Evolutionary conservation across 1,284 basidiomycete genomes (phyloP), one percentile per base, ranked within the genome.

Genomic region (Afroboletus lepidellus): DNA sequence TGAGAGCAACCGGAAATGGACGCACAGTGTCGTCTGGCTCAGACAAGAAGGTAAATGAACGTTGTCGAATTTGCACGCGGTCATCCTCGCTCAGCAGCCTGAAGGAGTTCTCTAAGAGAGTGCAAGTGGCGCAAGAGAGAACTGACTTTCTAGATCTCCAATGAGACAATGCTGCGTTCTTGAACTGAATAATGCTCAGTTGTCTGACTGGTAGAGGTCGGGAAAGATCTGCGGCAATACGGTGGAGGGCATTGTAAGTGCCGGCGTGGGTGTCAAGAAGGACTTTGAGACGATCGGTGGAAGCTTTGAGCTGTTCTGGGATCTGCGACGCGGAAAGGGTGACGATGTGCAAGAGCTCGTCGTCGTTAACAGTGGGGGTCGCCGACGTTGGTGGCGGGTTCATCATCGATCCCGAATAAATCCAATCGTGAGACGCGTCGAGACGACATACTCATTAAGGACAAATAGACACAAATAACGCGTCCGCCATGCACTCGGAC

Each of bases 161-260:
- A 59, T 86, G 83, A 46, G 69, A 70, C 5, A 82, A 62, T 7
- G 81, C 84, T 2, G 76, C 74, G 57, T 92, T 92, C 69, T 92
- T 92, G 70, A 91, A 87, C 61, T 91, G 89, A 51, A 92, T 89
- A 57, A 90, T 89, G 37, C 84, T 80, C 62, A 87, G 84, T 60
- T 88, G 82, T 38, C 89, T 81, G 42, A 90, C 77, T n/a, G 72
- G 71, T 25, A 88, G 65, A 16, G 86, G 81, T 16, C 84, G 66
- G 1, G 75, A 69, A 57, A 69, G 73, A 60, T 82, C 77, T 30
- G 80, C 73, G 27, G 88, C 85, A 65, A 92, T 89, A 58, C 83
- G 78, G 58, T 87, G 81, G 41, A 92, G 72, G n/a, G 77, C 77
- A 62, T 87, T 81, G 61, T 79, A 86, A 0, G 83, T 78, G 39